phyloP scores from a whole-genome alignment of 257 asterid species.

The Nicotiana sylvestris region DNA sequence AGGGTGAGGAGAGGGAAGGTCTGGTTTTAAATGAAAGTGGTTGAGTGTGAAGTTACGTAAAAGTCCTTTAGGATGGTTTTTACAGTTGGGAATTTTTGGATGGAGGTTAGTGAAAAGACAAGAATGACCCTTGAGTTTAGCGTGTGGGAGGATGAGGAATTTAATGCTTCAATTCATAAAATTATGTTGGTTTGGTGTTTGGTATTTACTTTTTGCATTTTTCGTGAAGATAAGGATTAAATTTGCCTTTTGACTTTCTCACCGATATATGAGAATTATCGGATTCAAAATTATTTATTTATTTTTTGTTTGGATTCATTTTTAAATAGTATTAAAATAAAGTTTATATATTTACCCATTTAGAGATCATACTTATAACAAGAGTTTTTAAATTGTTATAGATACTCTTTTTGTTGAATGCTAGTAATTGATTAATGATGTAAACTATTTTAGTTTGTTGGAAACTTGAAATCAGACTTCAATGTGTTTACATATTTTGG shows the following conservation, averaged over 20 bases:
- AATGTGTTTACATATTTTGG: not conserved
- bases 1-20: constrained; percentile 38
- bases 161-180: constrained; percentile 2
- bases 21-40: constrained; percentile 46
- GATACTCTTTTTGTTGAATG: not conserved
- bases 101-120: constrained; percentile 18
- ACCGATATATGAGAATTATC: no score
- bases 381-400: not conserved
- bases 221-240: not conserved
- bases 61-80: not conserved
- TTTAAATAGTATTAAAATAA: no score
- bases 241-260: not conserved
- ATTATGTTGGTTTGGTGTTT: not conserved
- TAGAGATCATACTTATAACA: not conserved
- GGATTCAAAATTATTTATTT: no score
- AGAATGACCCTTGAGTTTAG: constrained; percentile 9
- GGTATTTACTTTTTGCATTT: not conserved
- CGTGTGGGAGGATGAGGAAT: not conserved
- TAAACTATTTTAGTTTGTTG: not conserved
- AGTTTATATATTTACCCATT: not conserved
- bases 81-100: constrained; percentile 7
- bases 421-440: not conserved
- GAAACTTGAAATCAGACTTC: not conserved
- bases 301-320: no score
- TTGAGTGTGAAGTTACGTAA: constrained; percentile 1